Percentiles rank a stretch among this genome's conserved stretches.
These are phyloP conservation scores for Dysphania ambrosioides DNA, from an alignment of 148 eudicot species.

Conservation along the genomic window DNA sequence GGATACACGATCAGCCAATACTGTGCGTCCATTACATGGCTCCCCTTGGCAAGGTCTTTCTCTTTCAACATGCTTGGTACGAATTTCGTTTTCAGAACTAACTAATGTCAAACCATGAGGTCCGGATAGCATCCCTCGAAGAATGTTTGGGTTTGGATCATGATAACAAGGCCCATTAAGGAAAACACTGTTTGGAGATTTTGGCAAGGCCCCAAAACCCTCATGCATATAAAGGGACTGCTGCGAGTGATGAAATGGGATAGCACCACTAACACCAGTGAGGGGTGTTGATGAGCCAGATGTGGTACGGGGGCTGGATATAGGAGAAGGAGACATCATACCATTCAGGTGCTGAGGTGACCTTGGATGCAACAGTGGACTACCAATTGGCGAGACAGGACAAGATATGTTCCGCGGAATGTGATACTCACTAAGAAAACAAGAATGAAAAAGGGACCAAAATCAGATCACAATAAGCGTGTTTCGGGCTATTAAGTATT, in stretches of 20 bases:
- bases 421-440: constrained; percentile 58
- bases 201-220: constrained; percentile 46
- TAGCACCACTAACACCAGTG: constrained; percentile 56
- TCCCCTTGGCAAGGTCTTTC: constrained; percentile 43
- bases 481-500: not conserved
- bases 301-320: constrained; percentile 75
- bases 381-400: constrained; percentile 95
- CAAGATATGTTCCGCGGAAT: constrained; percentile 76
- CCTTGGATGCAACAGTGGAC: constrained; percentile 75
- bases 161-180: constrained; percentile 49
- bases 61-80: constrained; percentile 46
- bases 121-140: constrained; percentile 53
- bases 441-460: constrained; percentile 24
- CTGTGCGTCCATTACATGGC: constrained; percentile 51
- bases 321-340: constrained; percentile 79
- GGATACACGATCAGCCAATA: constrained; percentile 69
- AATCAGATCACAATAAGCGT: not conserved
- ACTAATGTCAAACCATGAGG: constrained; percentile 46
- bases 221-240: constrained; percentile 58
- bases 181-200: constrained; percentile 50
- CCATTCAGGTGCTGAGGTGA: constrained; percentile 79
- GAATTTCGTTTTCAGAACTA: constrained; percentile 38
- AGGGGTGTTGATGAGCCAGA: constrained; percentile 95
- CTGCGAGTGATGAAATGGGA: constrained; percentile 56
- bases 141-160: constrained; percentile 55